phyloP scores from a whole-genome alignment of 148 eudicot species.

The Vaccinium vitisidaea region DNA sequence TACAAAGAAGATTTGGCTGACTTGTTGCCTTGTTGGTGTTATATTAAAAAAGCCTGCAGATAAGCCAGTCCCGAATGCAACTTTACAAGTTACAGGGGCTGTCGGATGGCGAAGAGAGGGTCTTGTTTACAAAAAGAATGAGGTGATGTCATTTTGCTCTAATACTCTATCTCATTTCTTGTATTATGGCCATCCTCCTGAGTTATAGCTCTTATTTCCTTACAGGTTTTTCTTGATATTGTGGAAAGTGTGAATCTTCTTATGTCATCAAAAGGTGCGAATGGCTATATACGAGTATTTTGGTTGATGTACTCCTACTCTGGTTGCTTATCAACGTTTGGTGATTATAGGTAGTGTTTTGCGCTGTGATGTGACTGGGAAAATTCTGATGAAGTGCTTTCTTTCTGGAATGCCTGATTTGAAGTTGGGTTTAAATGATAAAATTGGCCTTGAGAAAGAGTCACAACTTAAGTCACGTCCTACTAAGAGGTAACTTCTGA shows the following conservation, averaged over 20 bases:
- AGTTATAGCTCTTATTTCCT: constrained; percentile 20
- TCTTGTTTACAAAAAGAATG: constrained; percentile 91
- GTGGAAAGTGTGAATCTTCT: constrained; percentile 99
- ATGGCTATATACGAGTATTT: constrained; percentile 3
- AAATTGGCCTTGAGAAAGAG: constrained; percentile 99
- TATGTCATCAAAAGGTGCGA: constrained; percentile 93
- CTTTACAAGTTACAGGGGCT: constrained; percentile 99
- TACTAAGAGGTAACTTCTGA: constrained; percentile 65
- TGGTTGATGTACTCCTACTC: constrained; percentile 16
- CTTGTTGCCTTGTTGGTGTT: constrained; percentile 19
- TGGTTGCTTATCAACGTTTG: constrained; percentile 19
- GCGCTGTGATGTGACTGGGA: constrained; percentile 98
- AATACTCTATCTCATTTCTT: constrained; percentile 2
- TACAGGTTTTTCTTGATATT: constrained; percentile 89
- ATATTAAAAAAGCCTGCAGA: constrained; percentile 58
- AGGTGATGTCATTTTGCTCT: constrained; percentile 41
- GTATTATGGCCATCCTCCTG: constrained; percentile 14
- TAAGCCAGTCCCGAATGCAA: constrained; percentile 98
- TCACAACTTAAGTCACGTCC: constrained; percentile 96
- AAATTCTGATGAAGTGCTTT: constrained; percentile 96
- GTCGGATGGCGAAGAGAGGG: constrained; percentile 99
- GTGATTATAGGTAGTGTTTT: constrained; percentile 71
- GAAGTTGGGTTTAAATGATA: constrained; percentile 97
- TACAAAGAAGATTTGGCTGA: constrained; percentile 14
- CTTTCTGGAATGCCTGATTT: constrained; percentile 99